A percentile compares a stretch with the other conserved stretches of the same genome.
These are phyloP conservation scores for Flaveria trinervia DNA, from an alignment of 129 eudicot species.

Conservation along the genomic window DNA sequence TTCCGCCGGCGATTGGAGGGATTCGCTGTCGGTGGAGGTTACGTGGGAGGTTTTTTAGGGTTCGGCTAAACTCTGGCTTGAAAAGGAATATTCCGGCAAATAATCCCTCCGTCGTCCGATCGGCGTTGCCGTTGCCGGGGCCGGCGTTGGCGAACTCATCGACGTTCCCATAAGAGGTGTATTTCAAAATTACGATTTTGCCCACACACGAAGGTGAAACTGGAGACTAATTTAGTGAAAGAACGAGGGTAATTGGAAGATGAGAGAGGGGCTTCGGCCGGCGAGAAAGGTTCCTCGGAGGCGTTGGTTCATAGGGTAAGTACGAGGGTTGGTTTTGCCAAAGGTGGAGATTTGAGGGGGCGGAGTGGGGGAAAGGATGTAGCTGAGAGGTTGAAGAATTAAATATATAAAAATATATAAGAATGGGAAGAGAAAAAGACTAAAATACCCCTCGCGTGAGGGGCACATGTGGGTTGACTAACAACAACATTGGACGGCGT, in stretches of 20 bases:
- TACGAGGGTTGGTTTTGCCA: conserved; percentile 19
- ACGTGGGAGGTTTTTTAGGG: conserved; percentile 77
- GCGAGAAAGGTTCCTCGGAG: conserved; percentile 49
- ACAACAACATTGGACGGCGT: no score
- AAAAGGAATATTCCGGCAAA: conserved; percentile 3
- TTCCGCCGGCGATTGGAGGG: conserved; percentile 29
- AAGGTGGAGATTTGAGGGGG: conserved; percentile 40
- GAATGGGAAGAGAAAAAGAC: no score
- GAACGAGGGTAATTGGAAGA: conserved; percentile 36
- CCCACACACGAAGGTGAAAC: conserved; percentile 18
- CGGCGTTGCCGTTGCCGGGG: conserved; percentile 86
- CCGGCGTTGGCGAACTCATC: conserved; percentile 63
- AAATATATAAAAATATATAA: no score
- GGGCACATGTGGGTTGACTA: no score
- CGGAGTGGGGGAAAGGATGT: conserved; percentile 38
- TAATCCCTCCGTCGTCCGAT: conserved; percentile 45
- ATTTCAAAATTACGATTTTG: conserved; percentile 76
- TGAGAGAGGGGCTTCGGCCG: conserved; percentile 44
- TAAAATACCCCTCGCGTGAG: no score
- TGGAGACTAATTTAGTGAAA: conserved; percentile 8
- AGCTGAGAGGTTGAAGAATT: no score
- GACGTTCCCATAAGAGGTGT: conserved; percentile 87
- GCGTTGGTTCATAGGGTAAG: conserved; percentile 40
- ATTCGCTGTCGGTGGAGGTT: conserved; percentile 42
- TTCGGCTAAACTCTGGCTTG: no score